Evolutionary conservation across 805 yeast species (phyloP).

Genomic region (Cyberlindnera veronae): DNA sequence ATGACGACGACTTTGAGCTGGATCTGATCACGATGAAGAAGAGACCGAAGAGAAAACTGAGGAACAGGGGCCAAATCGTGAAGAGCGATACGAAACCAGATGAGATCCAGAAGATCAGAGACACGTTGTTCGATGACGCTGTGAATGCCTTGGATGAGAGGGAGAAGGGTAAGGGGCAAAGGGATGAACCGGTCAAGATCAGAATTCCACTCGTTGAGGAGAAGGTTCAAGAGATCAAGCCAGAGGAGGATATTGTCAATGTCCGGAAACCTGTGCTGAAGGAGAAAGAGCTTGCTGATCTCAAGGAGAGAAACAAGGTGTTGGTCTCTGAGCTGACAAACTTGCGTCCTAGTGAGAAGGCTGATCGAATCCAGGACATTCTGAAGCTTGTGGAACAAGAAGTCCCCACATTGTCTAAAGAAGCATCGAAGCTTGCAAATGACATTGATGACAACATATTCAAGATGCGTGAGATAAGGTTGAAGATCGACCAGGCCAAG

Average conservation of each 20-base stretch:
- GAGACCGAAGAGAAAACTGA: conserved; percentile 6
- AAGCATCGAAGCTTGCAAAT: conserved; percentile 1
- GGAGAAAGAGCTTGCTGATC: neutral
- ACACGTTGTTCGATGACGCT: too few relatives aligned
- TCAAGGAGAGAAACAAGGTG: neutral
- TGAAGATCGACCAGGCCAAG: conserved; percentile 4
- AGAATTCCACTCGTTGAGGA: conserved; percentile 1
- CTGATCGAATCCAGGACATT: conserved; percentile 5
- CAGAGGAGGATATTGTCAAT: conserved; percentile 12
- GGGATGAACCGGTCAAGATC: neutral
- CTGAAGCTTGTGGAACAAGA: conserved; percentile 13
- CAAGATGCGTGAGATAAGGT: conserved; percentile 10
- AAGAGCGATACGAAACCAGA: neutral
- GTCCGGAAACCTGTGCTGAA: conserved; percentile 6
- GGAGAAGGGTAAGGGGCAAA: neutral
- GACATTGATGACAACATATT: conserved; percentile 7
- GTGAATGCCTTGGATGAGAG: neutral
- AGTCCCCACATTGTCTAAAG: conserved; percentile 3
- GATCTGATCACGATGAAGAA: conserved; percentile 16
- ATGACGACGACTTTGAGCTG: conserved; percentile 14
- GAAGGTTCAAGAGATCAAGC: neutral
- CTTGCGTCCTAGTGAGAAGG: conserved; percentile 2
- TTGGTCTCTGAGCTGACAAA: conserved; percentile 4
- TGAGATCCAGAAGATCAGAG: neutral
- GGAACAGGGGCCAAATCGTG: neutral